Evolutionary conservation across 2,329 filamentous ascomycete genomes (phyloP).

Genomic region (Aspergillus candidus): DNA sequence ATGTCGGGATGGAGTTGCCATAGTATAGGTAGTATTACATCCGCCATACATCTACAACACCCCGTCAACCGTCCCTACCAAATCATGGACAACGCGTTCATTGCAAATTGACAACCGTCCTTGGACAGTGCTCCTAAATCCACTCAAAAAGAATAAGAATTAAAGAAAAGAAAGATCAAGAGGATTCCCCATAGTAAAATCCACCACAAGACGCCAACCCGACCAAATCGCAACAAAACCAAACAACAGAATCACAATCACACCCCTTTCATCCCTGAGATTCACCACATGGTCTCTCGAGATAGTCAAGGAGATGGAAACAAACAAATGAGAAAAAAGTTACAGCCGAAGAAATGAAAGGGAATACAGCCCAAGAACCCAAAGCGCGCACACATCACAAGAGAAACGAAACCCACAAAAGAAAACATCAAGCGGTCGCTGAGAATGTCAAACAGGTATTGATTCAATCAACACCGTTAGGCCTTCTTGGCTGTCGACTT

Average conservation of each 20-base stretch:
- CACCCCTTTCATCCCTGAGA: slow-evolving; percentile 20
- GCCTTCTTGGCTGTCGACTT: slow-evolving; percentile 41
- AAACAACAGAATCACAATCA: slow-evolving; percentile 11
- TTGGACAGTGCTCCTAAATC: slow-evolving; percentile 9
- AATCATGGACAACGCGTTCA: slow-evolving; percentile 16
- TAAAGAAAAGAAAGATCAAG: slow-evolving; percentile 11
- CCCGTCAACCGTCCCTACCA: not conserved
- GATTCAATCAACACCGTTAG: slow-evolving; percentile 3
- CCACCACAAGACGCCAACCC: slow-evolving; percentile 34
- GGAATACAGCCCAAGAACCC: slow-evolving; percentile 21
- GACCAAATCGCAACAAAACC: slow-evolving; percentile 22
- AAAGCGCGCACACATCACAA: slow-evolving; percentile 11
- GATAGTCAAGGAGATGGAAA: slow-evolving; percentile 13
- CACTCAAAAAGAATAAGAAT: slow-evolving; percentile 6
- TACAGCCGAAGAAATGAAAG: slow-evolving; percentile 24
- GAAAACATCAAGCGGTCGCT: slow-evolving; percentile 15
- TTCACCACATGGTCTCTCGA: slow-evolving; percentile 3
- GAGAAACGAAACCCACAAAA: slow-evolving; percentile 11
- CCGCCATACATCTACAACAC: not conserved
- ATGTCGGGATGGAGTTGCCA: not conserved
- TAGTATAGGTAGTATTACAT: not conserved
- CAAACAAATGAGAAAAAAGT: slow-evolving; percentile 23
- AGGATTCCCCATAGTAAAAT: slow-evolving; percentile 27
- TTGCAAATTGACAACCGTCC: slow-evolving; percentile 13
- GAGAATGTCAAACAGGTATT: slow-evolving; percentile 5